These are phyloP conservation scores for Fagopyrum homotropicum DNA, from an alignment of 148 eudicot genomes.

Conservation along the genomic window DNA sequence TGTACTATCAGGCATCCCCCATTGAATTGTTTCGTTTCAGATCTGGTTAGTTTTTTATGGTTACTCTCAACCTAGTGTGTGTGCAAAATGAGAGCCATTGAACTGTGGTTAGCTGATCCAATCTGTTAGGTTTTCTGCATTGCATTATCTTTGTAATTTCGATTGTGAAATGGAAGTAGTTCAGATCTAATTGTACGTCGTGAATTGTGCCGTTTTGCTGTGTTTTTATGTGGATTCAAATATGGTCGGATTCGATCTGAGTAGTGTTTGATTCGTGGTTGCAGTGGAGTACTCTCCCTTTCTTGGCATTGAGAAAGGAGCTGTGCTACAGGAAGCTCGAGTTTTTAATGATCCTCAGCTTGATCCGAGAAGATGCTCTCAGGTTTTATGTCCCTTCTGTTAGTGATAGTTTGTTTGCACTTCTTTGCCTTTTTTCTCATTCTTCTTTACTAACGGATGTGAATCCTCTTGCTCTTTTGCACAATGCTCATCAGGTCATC, in stretches of 20 bases:
- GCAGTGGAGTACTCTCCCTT: constrained; percentile 84
- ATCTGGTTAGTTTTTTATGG: constrained; percentile 11
- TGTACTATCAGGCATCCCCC: constrained; percentile 4
- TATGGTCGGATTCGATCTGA: constrained; percentile 7
- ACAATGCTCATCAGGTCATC: constrained; percentile 45
- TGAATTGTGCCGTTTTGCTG: neutral
- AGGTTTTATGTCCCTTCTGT: constrained; percentile 33
- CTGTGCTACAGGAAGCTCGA: constrained; percentile 93
- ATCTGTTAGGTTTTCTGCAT: neutral
- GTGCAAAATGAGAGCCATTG: constrained; percentile 12
- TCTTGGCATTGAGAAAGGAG: constrained; percentile 91
- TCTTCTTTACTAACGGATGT: neutral
- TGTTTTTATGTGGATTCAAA: neutral
- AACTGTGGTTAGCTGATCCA: constrained; percentile 11
- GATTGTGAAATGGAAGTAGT: neutral
- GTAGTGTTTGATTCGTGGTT: constrained; percentile 6
- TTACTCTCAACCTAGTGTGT: neutral
- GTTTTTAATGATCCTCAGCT: constrained; percentile 94
- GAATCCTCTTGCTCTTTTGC: neutral
- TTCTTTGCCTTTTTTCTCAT: neutral
- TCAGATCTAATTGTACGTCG: neutral
- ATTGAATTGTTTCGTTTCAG: constrained; percentile 12
- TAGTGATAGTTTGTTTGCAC: neutral
- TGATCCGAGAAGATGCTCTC: constrained; percentile 84
- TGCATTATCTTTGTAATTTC: neutral